Evolutionary conservation across 1,284 basidiomycete species (phyloP), one percentile per base, ranked within the genome.

Genomic region (Schizophyllum commune): DNA sequence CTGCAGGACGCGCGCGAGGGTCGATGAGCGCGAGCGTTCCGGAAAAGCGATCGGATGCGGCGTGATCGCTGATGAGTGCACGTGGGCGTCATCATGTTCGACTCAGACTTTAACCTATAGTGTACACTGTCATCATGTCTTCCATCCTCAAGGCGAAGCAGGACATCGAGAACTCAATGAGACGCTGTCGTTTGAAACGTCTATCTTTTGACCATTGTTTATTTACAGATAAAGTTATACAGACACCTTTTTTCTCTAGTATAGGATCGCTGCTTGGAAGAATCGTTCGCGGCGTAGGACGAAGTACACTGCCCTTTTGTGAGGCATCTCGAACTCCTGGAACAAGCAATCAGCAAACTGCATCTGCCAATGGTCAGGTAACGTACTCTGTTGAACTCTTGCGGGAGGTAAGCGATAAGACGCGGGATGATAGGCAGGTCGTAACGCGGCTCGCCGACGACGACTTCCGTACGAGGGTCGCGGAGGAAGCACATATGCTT

Each of bases 251-350:
- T 27, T 27, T 27, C 27, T 27, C 53, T 55, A 65, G 34, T 65
- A 55, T 32, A 65, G 22, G 58, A 66, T 65, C 15, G 65, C 64
- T 19, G 64, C 65, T 52, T 66, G 64, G 65, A 66, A 66, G 58
- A 66, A 66, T 9, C 65, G 58, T 52, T 66, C 65, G 32, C 65
- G 33, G 11, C 64, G 56, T 22, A 65, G 59, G n/a, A 63, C 58
- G 56, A 66, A 63, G 47, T 62, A 65, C 3, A 63, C 64, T 32
- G 61, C 62, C 32, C 65, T 56, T 15, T 66, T 66, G 47, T 66
- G 64, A 13, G 65, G 65, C 32, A 66, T 56, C 52, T 66, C 65
- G 32, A 66, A 62, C 58, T 65, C 64, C 65, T 66, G 54, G 8
- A 55, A 3, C 9, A 27, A 2, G 13, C 3, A 11, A 13, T 21